Conservation (phyloP, 345 rosid species). For the Hirschfeldia incana region DNA sequence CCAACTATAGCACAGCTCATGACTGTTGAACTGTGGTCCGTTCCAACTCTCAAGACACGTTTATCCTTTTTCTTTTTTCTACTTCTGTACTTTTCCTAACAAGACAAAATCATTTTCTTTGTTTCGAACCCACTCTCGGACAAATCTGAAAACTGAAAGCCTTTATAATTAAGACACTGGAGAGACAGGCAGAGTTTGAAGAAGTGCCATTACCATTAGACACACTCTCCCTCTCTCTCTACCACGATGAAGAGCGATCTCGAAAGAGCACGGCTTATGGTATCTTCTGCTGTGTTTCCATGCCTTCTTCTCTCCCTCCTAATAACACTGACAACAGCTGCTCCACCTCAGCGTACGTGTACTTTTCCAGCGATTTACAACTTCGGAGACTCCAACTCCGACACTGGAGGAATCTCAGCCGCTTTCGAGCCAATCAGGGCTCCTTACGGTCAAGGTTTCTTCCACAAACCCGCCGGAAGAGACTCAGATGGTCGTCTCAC, state of each 20-base stretch:
- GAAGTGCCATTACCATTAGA: not conserved
- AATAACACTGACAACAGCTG: conserved; percentile 24
- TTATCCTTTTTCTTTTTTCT: not conserved
- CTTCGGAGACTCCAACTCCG: conserved; percentile 89
- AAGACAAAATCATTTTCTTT: not conserved
- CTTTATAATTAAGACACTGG: not conserved
- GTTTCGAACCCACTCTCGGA: not conserved
- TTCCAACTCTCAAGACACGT: conserved; percentile 35
- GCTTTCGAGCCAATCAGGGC: conserved; percentile 62
- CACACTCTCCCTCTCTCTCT: not conserved
- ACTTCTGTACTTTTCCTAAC: not conserved
- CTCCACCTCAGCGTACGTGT: conserved; percentile 43
- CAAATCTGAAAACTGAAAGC: not conserved
- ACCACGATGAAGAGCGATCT: conserved; percentile 18
- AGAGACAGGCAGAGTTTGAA: not conserved
- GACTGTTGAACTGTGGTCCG: conserved; percentile 38
- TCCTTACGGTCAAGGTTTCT: conserved; percentile 64
- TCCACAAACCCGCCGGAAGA: conserved; percentile 68
- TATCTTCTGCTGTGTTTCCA: conserved; percentile 37
- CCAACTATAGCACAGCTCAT: conserved; percentile 38
- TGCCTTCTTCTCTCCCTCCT: conserved; percentile 41
- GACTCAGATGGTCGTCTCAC: conserved; percentile 80
- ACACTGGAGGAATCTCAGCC: conserved; percentile 82
- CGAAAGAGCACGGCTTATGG: conserved; percentile 5
- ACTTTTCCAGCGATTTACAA: conserved; percentile 75